Evolutionary conservation across 805 yeast species (phyloP).

Genomic region (Wickerhamiella hasegawae): DNA sequence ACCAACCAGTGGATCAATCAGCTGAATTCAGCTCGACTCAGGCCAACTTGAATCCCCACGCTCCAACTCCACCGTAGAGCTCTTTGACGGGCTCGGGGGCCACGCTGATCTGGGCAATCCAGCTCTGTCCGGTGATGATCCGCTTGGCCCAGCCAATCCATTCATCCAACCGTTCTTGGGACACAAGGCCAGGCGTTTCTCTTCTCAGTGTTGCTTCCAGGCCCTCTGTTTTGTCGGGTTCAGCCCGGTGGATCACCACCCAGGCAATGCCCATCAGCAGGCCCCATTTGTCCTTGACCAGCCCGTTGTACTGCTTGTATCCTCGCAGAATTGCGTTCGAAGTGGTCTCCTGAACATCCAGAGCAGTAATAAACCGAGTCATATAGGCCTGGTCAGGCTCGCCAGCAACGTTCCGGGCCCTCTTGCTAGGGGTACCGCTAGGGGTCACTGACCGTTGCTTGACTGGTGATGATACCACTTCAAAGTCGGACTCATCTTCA

Average conservation of each 20-base stretch:
- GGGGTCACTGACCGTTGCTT: not conserved
- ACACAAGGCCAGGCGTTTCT: slow-evolving; percentile 1
- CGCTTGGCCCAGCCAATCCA: slow-evolving; percentile 21
- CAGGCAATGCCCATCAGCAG: slow-evolving; percentile 20
- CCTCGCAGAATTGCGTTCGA: slow-evolving; percentile 15
- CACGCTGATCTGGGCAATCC: slow-evolving; percentile 17
- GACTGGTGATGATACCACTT: not conserved
- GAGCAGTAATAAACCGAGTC: slow-evolving; percentile 3
- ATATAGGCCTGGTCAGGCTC: slow-evolving; percentile 5
- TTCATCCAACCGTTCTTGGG: slow-evolving; percentile 14
- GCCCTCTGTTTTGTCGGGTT: slow-evolving; percentile 13
- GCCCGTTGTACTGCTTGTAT: slow-evolving; percentile 15
- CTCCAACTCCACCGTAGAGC: slow-evolving; percentile 12
- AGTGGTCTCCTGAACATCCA: slow-evolving; percentile 6
- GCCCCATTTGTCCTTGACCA: slow-evolving; percentile 24
- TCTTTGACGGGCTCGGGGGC: slow-evolving; percentile 10
- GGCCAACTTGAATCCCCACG: slow-evolving; percentile 9
- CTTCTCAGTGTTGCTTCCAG: slow-evolving; percentile 4
- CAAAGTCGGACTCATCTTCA: not conserved
- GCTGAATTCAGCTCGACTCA: no score
- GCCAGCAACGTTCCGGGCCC: not conserved
- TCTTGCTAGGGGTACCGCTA: not conserved
- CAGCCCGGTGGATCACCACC: slow-evolving; percentile 17
- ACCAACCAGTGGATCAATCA: no score
- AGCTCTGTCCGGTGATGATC: slow-evolving; percentile 22